A percentile compares a stretch with the other conserved stretches of the same genome.
These are phyloP conservation scores for Oidiodendron maius DNA, from an alignment of 495 filamentous ascomycete species.

Conservation along the genomic window DNA sequence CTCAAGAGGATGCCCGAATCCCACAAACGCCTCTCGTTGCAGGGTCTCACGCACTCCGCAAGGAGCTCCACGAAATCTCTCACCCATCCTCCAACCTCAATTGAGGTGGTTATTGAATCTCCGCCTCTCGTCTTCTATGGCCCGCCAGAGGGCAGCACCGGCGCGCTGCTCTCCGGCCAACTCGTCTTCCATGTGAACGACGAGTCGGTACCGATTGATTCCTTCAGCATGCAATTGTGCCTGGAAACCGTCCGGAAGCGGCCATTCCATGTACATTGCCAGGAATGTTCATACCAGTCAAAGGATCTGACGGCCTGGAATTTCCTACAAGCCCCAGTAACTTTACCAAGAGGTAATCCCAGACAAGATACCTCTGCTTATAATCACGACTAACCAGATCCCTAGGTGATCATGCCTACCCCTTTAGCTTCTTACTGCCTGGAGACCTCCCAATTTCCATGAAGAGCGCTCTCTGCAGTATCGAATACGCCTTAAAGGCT, in stretches of 20 bases:
- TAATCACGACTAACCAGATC: conserved; percentile 16
- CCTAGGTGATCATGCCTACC: conserved; percentile 66
- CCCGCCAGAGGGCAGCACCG: conserved; percentile 64
- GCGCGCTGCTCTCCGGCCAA: conserved; percentile 83
- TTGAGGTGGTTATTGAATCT: conserved; percentile 80
- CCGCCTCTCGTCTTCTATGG: conserved; percentile 85
- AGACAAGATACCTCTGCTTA: background rate
- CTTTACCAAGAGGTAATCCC: conserved; percentile 51
- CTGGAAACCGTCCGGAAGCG: conserved; percentile 66
- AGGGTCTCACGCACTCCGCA: conserved; percentile 32
- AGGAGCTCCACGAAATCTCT: conserved; percentile 31
- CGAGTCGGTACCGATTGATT: conserved; percentile 56
- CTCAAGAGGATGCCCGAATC: conserved; percentile 29
- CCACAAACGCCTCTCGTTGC: conserved; percentile 40
- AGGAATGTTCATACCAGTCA: conserved; percentile 60
- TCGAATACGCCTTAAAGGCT: conserved; percentile 78
- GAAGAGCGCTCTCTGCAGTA: conserved; percentile 60
- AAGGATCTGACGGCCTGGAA: conserved; percentile 74
- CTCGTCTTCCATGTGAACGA: conserved; percentile 67
- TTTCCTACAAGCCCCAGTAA: conserved; percentile 62
- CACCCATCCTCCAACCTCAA: conserved; percentile 37
- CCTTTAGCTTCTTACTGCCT: conserved; percentile 86
- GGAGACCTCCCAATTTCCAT: conserved; percentile 81
- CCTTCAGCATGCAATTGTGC: conserved; percentile 62
- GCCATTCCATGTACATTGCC: conserved; percentile 71